Evolutionary conservation across 768 basidiomycete genomes (phyloP).

Genomic region (Hericium erinaceus): DNA sequence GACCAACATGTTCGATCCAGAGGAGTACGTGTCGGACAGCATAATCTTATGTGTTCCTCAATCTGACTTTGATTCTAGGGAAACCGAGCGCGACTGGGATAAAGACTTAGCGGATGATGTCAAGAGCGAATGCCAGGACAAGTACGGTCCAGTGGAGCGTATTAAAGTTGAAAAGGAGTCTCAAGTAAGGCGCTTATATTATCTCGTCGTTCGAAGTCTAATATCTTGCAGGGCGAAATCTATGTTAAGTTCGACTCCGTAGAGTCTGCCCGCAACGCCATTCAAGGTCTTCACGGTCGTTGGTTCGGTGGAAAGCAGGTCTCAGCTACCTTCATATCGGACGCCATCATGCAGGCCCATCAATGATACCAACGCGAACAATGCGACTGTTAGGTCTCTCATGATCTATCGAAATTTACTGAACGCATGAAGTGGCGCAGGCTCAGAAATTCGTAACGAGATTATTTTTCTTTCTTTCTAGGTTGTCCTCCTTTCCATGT

Average conservation of each 20-base stretch:
- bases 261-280: constrained; percentile 72
- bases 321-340: constrained; percentile 81
- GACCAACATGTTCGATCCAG: constrained; percentile 97
- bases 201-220: background rate
- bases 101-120: constrained; percentile 94
- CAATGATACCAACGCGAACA: constrained; percentile 34
- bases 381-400: constrained; percentile 10
- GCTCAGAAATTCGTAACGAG: background rate
- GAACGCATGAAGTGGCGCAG: constrained; percentile 22
- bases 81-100: constrained; percentile 95
- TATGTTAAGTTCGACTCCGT: constrained; percentile 85
- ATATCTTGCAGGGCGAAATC: constrained; percentile 72
- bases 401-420: constrained; percentile 10
- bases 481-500: background rate
- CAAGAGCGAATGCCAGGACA: constrained; percentile 84
- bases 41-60: background rate
- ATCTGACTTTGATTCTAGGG: constrained; percentile 36
- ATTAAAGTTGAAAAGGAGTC: constrained; percentile 94
- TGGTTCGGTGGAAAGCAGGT: constrained; percentile 95
- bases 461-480: background rate
- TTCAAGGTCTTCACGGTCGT: constrained; percentile 88
- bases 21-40: constrained; percentile 53
- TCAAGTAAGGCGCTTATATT: constrained; percentile 46
- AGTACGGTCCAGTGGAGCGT: constrained; percentile 79
- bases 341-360: constrained; percentile 90